These are phyloP conservation scores for Chaetomium sp. DNA, from an alignment of 2,329 filamentous ascomycete genomes.

Conservation along the genomic window DNA sequence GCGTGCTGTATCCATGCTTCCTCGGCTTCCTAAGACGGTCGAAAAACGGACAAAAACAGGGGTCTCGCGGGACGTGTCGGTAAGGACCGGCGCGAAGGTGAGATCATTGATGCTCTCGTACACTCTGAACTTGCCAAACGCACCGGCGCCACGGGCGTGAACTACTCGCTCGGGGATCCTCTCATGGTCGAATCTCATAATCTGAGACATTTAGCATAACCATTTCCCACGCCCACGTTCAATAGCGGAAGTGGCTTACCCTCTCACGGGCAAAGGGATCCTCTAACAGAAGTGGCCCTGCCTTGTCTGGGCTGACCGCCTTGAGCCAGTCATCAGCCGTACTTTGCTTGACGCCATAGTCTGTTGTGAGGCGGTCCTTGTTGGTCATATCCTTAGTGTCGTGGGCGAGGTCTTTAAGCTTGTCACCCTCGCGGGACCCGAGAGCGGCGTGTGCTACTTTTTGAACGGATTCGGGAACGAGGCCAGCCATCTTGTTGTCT, in stretches of 20 bases:
- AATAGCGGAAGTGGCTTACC: conserved; percentile 40
- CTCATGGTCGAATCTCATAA: conserved; percentile 71
- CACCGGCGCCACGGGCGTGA: conserved; percentile 40
- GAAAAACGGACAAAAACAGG: conserved; percentile 75
- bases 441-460: conserved; percentile 45
- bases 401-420: conserved; percentile 62
- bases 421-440: conserved; percentile 49
- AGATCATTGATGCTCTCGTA: conserved; percentile 65
- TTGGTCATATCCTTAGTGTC: conserved; percentile 61
- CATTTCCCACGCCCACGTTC: neutral
- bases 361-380: conserved; percentile 68
- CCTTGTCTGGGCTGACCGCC: conserved; percentile 61
- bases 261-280: conserved; percentile 74
- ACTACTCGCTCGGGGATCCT: conserved; percentile 43
- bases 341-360: conserved; percentile 72
- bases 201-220: conserved; percentile 47
- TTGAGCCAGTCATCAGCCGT: conserved; percentile 80
- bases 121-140: conserved; percentile 61
- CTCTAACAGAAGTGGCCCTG: conserved; percentile 69
- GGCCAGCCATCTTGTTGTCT: conserved; percentile 10
- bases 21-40: conserved; percentile 73
- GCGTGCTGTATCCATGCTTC: conserved; percentile 79
- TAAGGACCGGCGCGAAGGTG: conserved; percentile 58
- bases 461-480: conserved; percentile 22
- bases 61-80: conserved; percentile 51